Conservation (phyloP, 495 filamentous ascomycete species). For the Sordaria brevicollis region DNA sequence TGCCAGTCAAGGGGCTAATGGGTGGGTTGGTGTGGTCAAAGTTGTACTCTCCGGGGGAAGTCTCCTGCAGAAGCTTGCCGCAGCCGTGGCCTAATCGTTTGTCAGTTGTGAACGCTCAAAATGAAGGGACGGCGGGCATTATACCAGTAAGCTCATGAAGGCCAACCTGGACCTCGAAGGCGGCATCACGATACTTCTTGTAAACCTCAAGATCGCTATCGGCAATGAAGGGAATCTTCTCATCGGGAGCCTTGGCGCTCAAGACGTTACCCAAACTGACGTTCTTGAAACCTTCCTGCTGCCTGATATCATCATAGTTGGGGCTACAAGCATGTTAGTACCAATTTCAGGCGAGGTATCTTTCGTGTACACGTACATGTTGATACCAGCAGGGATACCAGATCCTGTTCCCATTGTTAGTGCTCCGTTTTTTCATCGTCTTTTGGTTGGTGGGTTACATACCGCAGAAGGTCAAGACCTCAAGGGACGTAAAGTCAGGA, state of each 20-base stretch:
- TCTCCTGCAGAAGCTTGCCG: constrained; percentile 90
- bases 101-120: neutral
- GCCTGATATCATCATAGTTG: constrained; percentile 91
- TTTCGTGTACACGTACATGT: constrained; percentile 27
- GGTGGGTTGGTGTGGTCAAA: constrained; percentile 75
- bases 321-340: constrained; percentile 51
- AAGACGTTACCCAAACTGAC: constrained; percentile 67
- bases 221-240: constrained; percentile 80
- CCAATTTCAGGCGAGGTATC: neutral
- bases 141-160: constrained; percentile 85
- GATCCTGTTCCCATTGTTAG: constrained; percentile 32
- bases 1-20: constrained; percentile 62
- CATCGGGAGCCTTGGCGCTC: constrained; percentile 78
- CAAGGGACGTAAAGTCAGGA: constrained; percentile 86
- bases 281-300: constrained; percentile 96
- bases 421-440: constrained; percentile 42
- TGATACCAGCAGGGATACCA: constrained; percentile 73
- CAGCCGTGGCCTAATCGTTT: constrained; percentile 56
- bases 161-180: constrained; percentile 92
- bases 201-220: constrained; percentile 67
- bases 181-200: constrained; percentile 64
- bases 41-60: constrained; percentile 69
- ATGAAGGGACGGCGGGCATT: neutral
- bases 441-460: neutral
- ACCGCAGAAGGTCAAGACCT: constrained; percentile 48